phyloP scores from a whole-genome alignment of 148 eudicot species.

The Diospyros kaki region DNA sequence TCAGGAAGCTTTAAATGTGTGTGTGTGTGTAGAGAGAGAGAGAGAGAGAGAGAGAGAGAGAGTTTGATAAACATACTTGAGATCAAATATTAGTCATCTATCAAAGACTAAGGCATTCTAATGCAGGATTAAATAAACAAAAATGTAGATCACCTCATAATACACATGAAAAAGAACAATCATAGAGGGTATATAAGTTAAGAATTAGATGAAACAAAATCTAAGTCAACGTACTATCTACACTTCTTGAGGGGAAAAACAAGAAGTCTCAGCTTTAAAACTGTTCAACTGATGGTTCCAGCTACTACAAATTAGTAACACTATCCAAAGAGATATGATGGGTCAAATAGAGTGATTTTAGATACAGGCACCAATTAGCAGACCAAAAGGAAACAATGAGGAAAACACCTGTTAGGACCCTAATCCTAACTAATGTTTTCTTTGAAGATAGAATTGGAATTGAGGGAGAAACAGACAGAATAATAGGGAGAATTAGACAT shows the following conservation, averaged over 20 bases:
- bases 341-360: background rate
- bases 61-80: background rate
- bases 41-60: background rate
- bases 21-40: background rate
- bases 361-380: background rate
- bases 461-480: too few species aligned
- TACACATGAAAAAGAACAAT: background rate
- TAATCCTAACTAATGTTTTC: too few species aligned
- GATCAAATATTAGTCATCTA: background rate
- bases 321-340: background rate
- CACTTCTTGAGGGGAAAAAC: background rate
- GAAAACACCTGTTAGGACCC: too few species aligned
- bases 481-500: too few species aligned
- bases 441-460: too few species aligned
- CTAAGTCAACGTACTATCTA: background rate
- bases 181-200: background rate
- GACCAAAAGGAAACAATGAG: too few species aligned
- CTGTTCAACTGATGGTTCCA: background rate
- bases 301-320: background rate
- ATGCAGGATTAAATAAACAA: background rate
- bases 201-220: background rate
- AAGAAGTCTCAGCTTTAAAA: background rate
- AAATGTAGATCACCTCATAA: background rate
- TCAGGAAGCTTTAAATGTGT: background rate
- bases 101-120: background rate